These are phyloP conservation scores for Mortierella claussenii DNA, from an alignment of 192 early-diverging fungal genomes.

Conservation along the genomic window DNA sequence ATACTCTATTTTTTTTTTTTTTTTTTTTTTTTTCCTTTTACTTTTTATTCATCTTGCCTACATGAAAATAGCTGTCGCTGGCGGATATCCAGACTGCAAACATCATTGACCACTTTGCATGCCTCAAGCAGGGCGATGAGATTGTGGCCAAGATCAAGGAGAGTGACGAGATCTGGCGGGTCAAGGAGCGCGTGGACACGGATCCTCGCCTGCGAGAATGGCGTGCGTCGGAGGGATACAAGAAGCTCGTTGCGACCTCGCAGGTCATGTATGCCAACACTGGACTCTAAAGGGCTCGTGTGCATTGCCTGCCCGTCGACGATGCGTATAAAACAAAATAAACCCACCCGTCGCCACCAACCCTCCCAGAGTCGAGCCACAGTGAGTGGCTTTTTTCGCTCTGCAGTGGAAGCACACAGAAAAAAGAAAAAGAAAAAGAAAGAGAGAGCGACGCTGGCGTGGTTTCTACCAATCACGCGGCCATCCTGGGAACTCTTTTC, in stretches of 20 bases:
- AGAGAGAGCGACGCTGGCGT: no score
- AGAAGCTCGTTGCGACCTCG: slow-evolving; percentile 1
- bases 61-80: slow-evolving; percentile 12
- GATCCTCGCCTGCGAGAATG: slow-evolving; percentile 28
- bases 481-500: no score
- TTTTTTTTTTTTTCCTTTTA: not conserved
- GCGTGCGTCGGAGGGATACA: slow-evolving; percentile 37
- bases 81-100: slow-evolving; percentile 36
- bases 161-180: slow-evolving; percentile 31
- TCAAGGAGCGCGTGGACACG: slow-evolving; percentile 30
- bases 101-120: slow-evolving; percentile 16
- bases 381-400: no score
- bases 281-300: slow-evolving; percentile 22
- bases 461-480: no score
- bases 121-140: slow-evolving; percentile 11
- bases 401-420: no score
- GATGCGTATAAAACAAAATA: no score
- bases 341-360: no score
- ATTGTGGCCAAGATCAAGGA: slow-evolving; percentile 22
- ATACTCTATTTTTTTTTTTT: not conserved
- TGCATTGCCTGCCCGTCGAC: no score
- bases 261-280: slow-evolving; percentile 12
- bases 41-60: not conserved
- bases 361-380: no score
- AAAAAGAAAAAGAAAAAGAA: no score